Evolutionary conservation across 2,329 filamentous ascomycete genomes (phyloP).

Genomic region (Pseudocercospora crystallina): DNA sequence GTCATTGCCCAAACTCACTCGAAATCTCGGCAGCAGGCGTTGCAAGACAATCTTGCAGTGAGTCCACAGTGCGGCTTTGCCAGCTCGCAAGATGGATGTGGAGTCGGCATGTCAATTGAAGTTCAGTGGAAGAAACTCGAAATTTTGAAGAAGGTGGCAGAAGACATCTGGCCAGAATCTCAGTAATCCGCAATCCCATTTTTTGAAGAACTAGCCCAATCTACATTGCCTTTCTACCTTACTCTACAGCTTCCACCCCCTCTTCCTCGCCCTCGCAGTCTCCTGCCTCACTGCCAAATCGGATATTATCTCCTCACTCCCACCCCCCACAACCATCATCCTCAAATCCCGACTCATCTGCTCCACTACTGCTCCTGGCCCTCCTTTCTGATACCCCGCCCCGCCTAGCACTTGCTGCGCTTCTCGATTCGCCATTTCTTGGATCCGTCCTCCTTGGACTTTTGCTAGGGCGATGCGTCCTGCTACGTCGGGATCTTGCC

Average conservation of each 20-base stretch:
- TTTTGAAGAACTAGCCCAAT: too few relatives aligned
- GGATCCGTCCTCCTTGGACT: constrained; percentile 52
- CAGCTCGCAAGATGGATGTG: too few relatives aligned
- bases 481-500: constrained; percentile 44
- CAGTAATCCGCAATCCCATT: too few relatives aligned
- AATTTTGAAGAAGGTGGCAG: too few relatives aligned
- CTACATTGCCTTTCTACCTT: too few relatives aligned
- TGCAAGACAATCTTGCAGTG: too few relatives aligned
- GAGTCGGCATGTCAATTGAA: too few relatives aligned
- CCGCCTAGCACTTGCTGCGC: constrained; percentile 58
- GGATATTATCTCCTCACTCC: constrained; percentile 36
- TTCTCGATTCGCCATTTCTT: constrained; percentile 56
- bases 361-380: constrained; percentile 53
- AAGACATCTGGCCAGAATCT: too few relatives aligned
- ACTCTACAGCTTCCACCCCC: constrained; percentile 47
- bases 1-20: too few relatives aligned
- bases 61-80: too few relatives aligned
- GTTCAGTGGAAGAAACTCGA: too few relatives aligned
- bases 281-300: constrained; percentile 38
- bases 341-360: constrained; percentile 55
- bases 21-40: too few relatives aligned
- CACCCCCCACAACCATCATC: constrained; percentile 44
- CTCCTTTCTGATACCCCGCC: constrained; percentile 53
- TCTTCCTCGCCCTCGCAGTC: constrained; percentile 36
- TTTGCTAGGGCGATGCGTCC: constrained; percentile 55